Percentiles rank a stretch among this genome's conserved stretches.
Evolutionary conservation across 148 eudicot species (phyloP).

Genomic region (Rhododendron ovatum): DNA sequence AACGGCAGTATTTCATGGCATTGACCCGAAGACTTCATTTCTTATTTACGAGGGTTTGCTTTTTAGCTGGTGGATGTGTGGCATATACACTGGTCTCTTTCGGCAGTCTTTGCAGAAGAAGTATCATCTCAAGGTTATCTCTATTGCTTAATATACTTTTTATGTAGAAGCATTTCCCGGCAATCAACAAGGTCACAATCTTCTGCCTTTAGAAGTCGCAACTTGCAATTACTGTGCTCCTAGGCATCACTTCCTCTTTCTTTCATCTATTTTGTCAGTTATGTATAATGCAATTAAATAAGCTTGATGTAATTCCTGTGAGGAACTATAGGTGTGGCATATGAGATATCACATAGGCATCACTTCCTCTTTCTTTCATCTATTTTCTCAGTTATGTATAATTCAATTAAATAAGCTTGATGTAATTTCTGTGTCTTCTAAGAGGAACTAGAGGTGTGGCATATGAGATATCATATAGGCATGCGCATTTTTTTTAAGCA

Average conservation of each 20-base stretch:
- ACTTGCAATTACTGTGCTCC: background rate
- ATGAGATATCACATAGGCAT: background rate
- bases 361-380: background rate
- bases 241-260: background rate
- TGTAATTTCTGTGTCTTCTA: background rate
- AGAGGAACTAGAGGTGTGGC: background rate
- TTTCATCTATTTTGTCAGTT: background rate
- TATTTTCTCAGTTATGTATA: background rate
- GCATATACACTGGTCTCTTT: conserved; percentile 72
- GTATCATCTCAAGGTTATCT: conserved; percentile 86
- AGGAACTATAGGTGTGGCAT: background rate
- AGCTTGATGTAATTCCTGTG: background rate
- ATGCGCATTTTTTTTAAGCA: background rate
- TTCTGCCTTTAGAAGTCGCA: background rate
- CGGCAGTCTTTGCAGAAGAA: conserved; percentile 71
- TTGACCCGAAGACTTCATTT: conserved; percentile 73
- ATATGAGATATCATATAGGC: background rate
- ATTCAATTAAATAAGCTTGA: background rate
- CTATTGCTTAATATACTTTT: background rate
- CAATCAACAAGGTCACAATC: background rate
- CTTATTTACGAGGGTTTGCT: conserved; percentile 71
- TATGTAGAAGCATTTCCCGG: background rate
- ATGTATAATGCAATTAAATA: background rate
- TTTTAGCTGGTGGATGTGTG: conserved; percentile 95
- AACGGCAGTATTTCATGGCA: conserved; percentile 64